Percentiles rank a stretch among this genome's conserved stretches.
These are phyloP conservation scores for Acanthamoeba culbertsoni DNA, from an alignment of 208 protist genomes.

Conservation along the genomic window DNA sequence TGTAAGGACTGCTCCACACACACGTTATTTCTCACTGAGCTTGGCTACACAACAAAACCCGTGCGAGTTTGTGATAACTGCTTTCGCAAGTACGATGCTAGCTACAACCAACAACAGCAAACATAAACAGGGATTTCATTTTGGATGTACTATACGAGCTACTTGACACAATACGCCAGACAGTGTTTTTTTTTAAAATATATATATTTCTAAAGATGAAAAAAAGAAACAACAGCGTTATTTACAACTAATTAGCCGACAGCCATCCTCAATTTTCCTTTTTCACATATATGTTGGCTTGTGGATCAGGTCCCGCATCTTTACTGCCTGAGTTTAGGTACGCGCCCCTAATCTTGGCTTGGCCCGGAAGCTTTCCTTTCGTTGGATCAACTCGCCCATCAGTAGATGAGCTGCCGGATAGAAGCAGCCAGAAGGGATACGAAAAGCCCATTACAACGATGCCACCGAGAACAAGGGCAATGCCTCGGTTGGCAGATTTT, in stretches of 20 bases:
- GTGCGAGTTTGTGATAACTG: conserved; percentile 15
- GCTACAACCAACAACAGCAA: conserved; percentile 23
- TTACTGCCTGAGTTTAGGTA: conserved; percentile 25
- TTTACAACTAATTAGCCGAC: background rate
- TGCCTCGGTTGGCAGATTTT: background rate
- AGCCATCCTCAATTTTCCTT: background rate
- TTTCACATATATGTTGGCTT: background rate
- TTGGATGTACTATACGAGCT: too few relatives aligned
- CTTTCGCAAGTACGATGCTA: background rate
- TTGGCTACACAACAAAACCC: conserved; percentile 11
- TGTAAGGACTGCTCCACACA: conserved; percentile 30
- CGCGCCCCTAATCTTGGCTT: conserved; percentile 3
- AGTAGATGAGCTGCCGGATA: background rate
- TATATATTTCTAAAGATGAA: too few relatives aligned
- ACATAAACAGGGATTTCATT: too few relatives aligned
- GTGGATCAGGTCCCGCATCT: background rate
- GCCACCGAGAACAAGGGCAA: background rate
- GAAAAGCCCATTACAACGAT: background rate
- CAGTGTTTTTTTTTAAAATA: too few relatives aligned
- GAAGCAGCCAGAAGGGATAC: background rate
- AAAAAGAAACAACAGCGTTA: too few relatives aligned
- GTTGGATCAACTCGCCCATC: background rate
- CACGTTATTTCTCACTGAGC: background rate
- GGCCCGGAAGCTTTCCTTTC: background rate
- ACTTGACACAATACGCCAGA: too few relatives aligned